Conservation (phyloP, 1,139 yeast species). For the Citeromyces siamensis region DNA sequence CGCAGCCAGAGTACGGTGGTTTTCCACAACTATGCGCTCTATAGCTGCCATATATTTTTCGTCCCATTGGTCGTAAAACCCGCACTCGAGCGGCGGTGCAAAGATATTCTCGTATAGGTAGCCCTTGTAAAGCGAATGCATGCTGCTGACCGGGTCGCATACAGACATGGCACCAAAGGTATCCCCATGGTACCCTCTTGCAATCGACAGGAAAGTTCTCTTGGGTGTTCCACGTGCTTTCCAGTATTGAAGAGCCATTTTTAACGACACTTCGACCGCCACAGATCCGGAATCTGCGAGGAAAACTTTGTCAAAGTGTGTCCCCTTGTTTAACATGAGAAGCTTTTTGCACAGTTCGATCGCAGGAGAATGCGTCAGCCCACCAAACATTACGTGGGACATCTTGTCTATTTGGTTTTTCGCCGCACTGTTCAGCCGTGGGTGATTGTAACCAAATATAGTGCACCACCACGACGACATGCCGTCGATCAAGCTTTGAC, state of each 20-base stretch:
- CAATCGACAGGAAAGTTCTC: slow-evolving; percentile 9
- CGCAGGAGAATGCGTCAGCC: slow-evolving; percentile 21
- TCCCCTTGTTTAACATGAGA: slow-evolving; percentile 13
- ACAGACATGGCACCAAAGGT: slow-evolving; percentile 16
- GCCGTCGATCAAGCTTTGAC: slow-evolving; percentile 16
- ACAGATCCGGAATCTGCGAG: neutral
- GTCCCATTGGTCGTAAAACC: slow-evolving; percentile 10
- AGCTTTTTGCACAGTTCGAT: slow-evolving; percentile 14
- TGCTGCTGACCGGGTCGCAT: slow-evolving; percentile 7
- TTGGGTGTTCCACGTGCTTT: neutral
- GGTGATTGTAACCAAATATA: slow-evolving; percentile 20
- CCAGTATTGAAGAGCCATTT: slow-evolving; percentile 1
- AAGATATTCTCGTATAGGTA: slow-evolving; percentile 6
- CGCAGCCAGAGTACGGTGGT: slow-evolving; percentile 12
- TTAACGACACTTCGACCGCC: neutral
- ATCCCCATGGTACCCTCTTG: slow-evolving; percentile 16
- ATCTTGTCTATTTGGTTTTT: slow-evolving; percentile 13
- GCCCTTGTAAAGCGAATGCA: slow-evolving; percentile 1
- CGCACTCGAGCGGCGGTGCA: slow-evolving; percentile 13
- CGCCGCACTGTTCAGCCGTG: slow-evolving; percentile 17
- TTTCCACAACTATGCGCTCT: slow-evolving; percentile 10
- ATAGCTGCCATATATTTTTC: slow-evolving; percentile 12
- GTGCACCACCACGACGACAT: slow-evolving; percentile 25
- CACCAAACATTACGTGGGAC: slow-evolving; percentile 23
- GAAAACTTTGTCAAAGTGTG: slow-evolving; percentile 6